Percentiles rank a stretch among this genome's conserved stretches.
phyloP scores from a whole-genome alignment of 2,329 filamentous ascomycete species.

The Ophiostoma sp. region DNA sequence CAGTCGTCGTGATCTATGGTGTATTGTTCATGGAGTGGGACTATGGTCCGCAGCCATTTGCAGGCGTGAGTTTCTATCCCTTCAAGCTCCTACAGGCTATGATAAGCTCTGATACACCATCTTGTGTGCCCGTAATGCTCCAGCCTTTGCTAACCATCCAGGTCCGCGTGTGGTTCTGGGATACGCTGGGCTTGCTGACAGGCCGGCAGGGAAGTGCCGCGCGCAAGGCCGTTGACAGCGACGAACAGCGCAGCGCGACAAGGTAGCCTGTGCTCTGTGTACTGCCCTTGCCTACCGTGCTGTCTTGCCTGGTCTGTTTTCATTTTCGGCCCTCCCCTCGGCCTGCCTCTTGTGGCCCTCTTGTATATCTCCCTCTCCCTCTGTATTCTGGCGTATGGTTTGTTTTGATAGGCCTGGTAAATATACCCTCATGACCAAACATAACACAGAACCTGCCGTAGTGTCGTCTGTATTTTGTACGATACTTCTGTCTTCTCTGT shows the following conservation, averaged over 20 bases:
- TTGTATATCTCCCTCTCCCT: background rate
- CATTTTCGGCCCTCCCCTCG: no score
- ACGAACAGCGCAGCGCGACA: background rate
- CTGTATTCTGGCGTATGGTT: conserved; percentile 8
- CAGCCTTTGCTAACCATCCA: conserved; percentile 17
- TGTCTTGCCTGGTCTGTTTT: no score
- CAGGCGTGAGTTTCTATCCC: conserved; percentile 29
- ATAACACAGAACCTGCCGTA: background rate
- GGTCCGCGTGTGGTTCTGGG: conserved; percentile 30
- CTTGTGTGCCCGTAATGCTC: no score
- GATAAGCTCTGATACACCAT: background rate
- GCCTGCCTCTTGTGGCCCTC: background rate
- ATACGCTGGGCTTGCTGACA: conserved; percentile 22
- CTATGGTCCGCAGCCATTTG: conserved; percentile 43
- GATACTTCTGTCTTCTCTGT: background rate
- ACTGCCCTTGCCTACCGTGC: background rate
- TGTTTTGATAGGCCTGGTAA: background rate
- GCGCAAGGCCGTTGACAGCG: background rate
- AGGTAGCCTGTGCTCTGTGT: background rate
- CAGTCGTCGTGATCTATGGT: conserved; percentile 51
- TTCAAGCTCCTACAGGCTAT: background rate
- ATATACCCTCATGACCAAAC: background rate
- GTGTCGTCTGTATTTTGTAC: background rate
- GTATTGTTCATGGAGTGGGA: conserved; percentile 59
- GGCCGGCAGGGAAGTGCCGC: background rate